Percentiles rank a stretch among this genome's conserved stretches.
phyloP scores from a whole-genome alignment of 1,284 basidiomycete species.

The Cryptococcus deneoformans region DNA sequence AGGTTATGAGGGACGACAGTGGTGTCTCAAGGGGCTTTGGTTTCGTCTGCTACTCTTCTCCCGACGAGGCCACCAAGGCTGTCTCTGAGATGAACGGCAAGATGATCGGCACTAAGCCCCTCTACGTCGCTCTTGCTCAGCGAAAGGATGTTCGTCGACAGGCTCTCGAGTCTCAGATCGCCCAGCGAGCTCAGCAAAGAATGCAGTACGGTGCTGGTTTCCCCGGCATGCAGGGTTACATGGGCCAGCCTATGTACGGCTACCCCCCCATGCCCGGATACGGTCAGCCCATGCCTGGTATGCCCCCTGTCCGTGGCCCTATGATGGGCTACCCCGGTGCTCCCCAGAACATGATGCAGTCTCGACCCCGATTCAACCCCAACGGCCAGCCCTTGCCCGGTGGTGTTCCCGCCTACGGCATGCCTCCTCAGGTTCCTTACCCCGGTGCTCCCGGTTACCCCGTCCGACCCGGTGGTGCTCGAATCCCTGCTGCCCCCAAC shows the following conservation, averaged over 20 bases:
- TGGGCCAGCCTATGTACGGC: conserved; percentile 80
- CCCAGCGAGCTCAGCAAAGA: conserved; percentile 85
- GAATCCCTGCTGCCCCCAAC: conserved; percentile 42
- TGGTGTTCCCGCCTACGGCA: conserved; percentile 50
- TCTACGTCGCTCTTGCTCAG: conserved; percentile 98
- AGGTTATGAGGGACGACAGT: conserved; percentile 99
- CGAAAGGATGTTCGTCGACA: conserved; percentile 98
- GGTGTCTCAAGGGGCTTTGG: conserved; percentile 73
- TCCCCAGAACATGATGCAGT: conserved; percentile 59
- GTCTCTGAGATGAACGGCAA: conserved; percentile 99
- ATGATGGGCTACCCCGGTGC: conserved; percentile 68
- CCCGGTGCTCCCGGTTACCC: conserved; percentile 43
- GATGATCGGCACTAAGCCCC: conserved; percentile 98
- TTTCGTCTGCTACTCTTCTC: conserved; percentile 98
- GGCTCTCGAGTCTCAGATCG: conserved; percentile 98
- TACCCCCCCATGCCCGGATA: conserved; percentile 73
- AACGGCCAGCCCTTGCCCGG: conserved; percentile 56
- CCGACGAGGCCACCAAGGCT: conserved; percentile 99
- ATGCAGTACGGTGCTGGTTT: conserved; percentile 90
- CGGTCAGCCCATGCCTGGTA: conserved; percentile 42
- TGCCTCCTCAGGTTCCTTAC: conserved; percentile 65
- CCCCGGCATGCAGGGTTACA: conserved; percentile 65
- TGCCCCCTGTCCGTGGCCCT: conserved; percentile 59
- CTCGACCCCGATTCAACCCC: conserved; percentile 76
- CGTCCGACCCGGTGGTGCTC: conserved; percentile 34